Base-by-base conservation (phyloP, 768 basidiomycete genomes). In the Auricularia sp. region DNA sequence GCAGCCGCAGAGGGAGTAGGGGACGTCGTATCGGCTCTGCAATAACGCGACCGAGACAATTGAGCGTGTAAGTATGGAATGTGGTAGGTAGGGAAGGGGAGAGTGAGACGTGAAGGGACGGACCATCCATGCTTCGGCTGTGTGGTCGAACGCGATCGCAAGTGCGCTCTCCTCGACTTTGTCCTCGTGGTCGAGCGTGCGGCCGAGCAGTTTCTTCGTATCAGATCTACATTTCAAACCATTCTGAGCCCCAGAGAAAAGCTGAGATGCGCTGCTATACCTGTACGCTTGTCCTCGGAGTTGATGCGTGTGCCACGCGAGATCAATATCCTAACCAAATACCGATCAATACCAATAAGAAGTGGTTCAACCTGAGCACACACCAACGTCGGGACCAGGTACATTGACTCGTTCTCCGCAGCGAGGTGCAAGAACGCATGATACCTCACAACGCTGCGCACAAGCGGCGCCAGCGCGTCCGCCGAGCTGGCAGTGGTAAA, bases 281-380 rank as follows among this genome's bases (percentile, higher is more conserved):
- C 56, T 65, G 85, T 80, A 1, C 65, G 58, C 3, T 71, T 69
- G 68, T 89, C 89, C 47, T 76, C 74, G 2, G 64, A 89, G 77
- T 67, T 88, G 88, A 65, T 90, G 87, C 0, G 86, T 86, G 67
- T 91, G 89, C 88, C 88, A 89, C 3, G 80, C 83, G 21, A 91
- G 76, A 67, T 90, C 88, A 44, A 90, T 88, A 66, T 89, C 87
- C 18, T 90, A 72, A 1, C 18, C 44, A 45, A 11, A 45, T 45
- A 18, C 2, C 2, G 29, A 29, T 29, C 44, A 45, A 45, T 3
- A 45, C 18, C 44, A 45, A 45, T 3, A 29, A 29, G 29, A 29
- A 29, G 29, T 29, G 29, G 29, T 3, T 3, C 29, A 2, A 29
- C 29, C 18, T 6, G 1, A 51, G 14, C 47, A 18, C 47, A 1